These are phyloP conservation scores for Pugionium cornutum DNA, from an alignment of 345 rosid genomes.

Conservation along the genomic window DNA sequence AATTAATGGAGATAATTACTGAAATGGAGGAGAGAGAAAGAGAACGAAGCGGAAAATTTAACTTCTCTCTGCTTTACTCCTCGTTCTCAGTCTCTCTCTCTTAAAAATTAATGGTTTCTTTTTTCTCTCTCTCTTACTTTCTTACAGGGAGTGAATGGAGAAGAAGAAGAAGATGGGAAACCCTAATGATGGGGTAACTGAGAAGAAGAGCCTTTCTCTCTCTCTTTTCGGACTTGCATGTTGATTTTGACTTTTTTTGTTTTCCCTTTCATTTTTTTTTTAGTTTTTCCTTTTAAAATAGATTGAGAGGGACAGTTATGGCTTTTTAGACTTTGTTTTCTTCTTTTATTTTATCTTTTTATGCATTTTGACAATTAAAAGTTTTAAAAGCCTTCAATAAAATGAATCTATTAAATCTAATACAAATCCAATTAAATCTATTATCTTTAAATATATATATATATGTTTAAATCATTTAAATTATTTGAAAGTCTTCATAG, in stretches of 20 bases:
- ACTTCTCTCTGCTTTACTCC: conserved; percentile 43
- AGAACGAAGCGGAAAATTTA: conserved; percentile 60
- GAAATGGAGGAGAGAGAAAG: conserved; percentile 43
- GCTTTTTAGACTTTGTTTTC: conserved; percentile 29
- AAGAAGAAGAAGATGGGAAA: conserved; percentile 30
- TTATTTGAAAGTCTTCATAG: no score
- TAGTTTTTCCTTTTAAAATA: no score
- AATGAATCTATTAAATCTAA: conserved; percentile 24
- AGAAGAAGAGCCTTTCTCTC: conserved; percentile 26
- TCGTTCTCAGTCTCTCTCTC: conserved; percentile 78
- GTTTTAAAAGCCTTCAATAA: conserved; percentile 1
- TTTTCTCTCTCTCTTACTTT: conserved; percentile 5
- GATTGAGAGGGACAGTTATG: conserved; percentile 18
- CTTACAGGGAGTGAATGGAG: conserved; percentile 22
- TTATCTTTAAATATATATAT: no score
- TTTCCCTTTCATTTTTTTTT: neutral
- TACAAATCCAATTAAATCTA: conserved; percentile 11
- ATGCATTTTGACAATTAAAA: conserved; percentile 25
- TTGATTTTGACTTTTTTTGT: conserved; percentile 35
- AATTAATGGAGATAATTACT: conserved; percentile 1
- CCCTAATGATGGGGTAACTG: conserved; percentile 45
- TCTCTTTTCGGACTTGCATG: conserved; percentile 37
- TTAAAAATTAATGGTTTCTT: conserved; percentile 3
- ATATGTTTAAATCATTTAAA: no score
- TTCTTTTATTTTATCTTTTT: conserved; percentile 14